phyloP scores from a whole-genome alignment of 768 basidiomycete genomes.

The Termitomyces sp. region DNA sequence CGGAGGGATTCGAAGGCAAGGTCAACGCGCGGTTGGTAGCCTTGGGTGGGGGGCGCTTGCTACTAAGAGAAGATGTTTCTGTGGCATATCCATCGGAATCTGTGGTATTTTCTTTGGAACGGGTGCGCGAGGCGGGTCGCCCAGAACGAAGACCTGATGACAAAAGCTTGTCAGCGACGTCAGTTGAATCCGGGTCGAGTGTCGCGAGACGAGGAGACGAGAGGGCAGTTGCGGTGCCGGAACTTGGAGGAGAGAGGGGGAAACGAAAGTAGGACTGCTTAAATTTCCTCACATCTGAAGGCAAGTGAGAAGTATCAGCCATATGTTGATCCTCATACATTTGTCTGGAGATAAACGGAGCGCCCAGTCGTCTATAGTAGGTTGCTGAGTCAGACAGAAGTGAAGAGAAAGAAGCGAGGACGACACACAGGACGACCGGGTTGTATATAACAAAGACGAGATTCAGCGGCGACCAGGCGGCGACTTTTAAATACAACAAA shows the following conservation, averaged over 20 bases:
- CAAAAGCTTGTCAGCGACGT: slow-evolving; percentile 18
- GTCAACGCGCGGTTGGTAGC: slow-evolving; percentile 36
- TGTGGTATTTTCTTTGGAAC: slow-evolving; percentile 26
- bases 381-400: slow-evolving; percentile 10
- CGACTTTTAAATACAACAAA: not conserved
- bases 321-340: slow-evolving; percentile 16
- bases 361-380: not conserved
- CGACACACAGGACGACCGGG: not conserved
- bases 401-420: slow-evolving; percentile 20
- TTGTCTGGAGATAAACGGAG: slow-evolving; percentile 12
- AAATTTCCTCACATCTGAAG: slow-evolving; percentile 16
- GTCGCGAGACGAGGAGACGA: slow-evolving; percentile 33
- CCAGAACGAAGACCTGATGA: slow-evolving; percentile 19
- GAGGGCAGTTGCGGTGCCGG: slow-evolving; percentile 35
- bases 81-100: slow-evolving; percentile 46
- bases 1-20: slow-evolving; percentile 26
- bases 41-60: slow-evolving; percentile 24
- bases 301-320: slow-evolving; percentile 3
- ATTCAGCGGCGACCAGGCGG: not conserved
- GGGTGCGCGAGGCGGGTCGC: slow-evolving; percentile 22
- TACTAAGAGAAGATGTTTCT: slow-evolving; percentile 31
- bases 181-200: slow-evolving; percentile 21
- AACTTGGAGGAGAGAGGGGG: slow-evolving; percentile 46
- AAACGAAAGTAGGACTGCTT: slow-evolving; percentile 32
- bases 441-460: not conserved